Evolutionary conservation across 108 stramenopile genomes (phyloP).

Genomic region (Cyclotella sp.): DNA sequence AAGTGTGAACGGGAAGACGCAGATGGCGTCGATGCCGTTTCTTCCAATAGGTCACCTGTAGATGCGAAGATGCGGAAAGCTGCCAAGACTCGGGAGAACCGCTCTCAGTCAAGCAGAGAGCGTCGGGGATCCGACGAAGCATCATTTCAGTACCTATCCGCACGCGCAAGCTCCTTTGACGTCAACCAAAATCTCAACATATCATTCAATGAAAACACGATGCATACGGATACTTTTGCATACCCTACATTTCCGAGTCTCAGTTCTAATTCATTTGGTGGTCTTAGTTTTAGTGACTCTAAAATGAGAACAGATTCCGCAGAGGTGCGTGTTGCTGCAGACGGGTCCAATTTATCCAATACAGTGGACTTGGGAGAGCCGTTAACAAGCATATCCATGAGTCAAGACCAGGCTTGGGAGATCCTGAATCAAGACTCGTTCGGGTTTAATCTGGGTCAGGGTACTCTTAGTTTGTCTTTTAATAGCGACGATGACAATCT

Average conservation of each 20-base stretch:
- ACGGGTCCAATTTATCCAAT: not conserved
- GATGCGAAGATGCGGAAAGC: not conserved
- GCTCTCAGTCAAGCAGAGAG: not conserved
- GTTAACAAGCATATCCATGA: conserved; percentile 12
- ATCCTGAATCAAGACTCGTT: conserved; percentile 35
- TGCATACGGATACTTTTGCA: not conserved
- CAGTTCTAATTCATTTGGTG: conserved; percentile 5
- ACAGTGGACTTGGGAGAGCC: conserved; percentile 9
- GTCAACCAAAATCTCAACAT: not conserved
- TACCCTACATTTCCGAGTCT: not conserved
- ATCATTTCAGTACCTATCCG: not conserved
- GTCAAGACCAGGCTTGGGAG: conserved; percentile 24
- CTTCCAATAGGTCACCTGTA: not conserved
- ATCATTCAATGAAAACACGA: not conserved
- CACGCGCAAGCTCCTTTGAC: not conserved
- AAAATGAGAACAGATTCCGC: not conserved
- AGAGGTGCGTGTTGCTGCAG: not conserved
- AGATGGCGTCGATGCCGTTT: not conserved
- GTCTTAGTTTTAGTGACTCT: conserved; percentile 1
- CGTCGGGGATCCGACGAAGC: not conserved
- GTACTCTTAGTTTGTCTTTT: conserved; percentile 23
- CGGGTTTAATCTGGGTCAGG: conserved; percentile 33
- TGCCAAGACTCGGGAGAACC: not conserved
- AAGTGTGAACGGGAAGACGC: conserved; percentile 6
- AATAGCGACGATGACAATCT: conserved; percentile 14